Evolutionary conservation across 2,329 filamentous ascomycete species (phyloP).

Genomic region (Helotiales sp.): DNA sequence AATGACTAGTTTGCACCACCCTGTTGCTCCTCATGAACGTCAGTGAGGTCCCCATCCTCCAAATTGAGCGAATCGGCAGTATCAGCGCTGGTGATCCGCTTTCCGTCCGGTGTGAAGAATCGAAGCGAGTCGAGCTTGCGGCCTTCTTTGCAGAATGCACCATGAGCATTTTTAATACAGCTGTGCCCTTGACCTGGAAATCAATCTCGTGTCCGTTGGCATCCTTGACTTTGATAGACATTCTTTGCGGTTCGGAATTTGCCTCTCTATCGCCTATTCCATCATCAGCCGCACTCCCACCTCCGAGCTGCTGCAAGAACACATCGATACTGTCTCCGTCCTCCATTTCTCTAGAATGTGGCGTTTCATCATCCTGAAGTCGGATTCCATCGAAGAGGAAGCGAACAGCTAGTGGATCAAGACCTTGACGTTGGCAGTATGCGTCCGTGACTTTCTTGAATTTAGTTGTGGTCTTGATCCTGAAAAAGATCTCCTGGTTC

Average conservation of each 20-base stretch:
- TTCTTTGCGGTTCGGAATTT: neutral
- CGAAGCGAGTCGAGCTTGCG: neutral
- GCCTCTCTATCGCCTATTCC: neutral
- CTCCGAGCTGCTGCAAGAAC: constrained; percentile 10
- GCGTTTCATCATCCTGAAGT: constrained; percentile 17
- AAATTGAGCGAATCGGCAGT: constrained; percentile 18
- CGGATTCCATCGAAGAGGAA: constrained; percentile 18
- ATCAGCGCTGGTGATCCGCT: constrained; percentile 13
- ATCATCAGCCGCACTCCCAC: neutral
- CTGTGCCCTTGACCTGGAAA: constrained; percentile 21
- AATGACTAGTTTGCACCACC: constrained; percentile 13
- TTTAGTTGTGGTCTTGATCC: constrained; percentile 14
- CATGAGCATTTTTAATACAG: constrained; percentile 19
- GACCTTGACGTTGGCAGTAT: constrained; percentile 16
- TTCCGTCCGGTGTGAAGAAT: constrained; percentile 18
- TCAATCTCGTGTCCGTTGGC: constrained; percentile 3
- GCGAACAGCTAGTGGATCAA: constrained; percentile 2
- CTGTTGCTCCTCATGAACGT: constrained; percentile 17
- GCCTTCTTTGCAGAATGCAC: constrained; percentile 13
- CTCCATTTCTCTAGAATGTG: constrained; percentile 8
- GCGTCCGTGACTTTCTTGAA: constrained; percentile 20
- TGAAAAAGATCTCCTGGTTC: constrained; percentile 13
- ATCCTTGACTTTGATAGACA: constrained; percentile 22
- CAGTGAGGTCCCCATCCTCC: constrained; percentile 15
- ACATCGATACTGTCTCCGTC: constrained; percentile 19